Evolutionary conservation across 2,329 filamentous ascomycete species (phyloP), one percentile per base, ranked within the genome.

Genomic region (Colletotrichum sp.): DNA sequence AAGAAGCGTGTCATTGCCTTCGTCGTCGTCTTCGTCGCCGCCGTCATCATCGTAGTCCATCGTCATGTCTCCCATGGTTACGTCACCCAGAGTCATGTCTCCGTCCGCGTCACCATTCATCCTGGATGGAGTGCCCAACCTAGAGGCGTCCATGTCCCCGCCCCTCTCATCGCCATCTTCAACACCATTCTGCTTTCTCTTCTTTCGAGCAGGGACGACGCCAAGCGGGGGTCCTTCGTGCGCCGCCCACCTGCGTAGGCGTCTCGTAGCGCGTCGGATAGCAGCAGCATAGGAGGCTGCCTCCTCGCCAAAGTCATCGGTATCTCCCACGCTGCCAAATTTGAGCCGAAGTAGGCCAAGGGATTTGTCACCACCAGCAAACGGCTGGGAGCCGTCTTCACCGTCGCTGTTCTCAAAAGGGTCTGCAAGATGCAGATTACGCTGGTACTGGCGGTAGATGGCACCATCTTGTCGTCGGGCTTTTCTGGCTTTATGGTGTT

Each of bases 301-400:
- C 82, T 96, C 94, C 82, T 96, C 95, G 59, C 95, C 95, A 79
- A 92, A 94, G 84, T 96, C 94, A 77, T 95, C 93, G 0, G 88
- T 84, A 81, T 96, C 94, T 19, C 90, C 91, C 52, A 95, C 88
- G 2, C 93, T 95, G n/a, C 89, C 91, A 69, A 92, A 86, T 8
- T 86, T 86, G 80, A 92, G 90, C 44, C 89, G 87, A 79, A 92
- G 93, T 22, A 82, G 74, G 4, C 81, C 81, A 12, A 81, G 72
- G 13, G 80, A 79, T 55, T 82, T 82, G 2, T 84, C 82, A 55
- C 82, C 81, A 27, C 77, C 77, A 34, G 78, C 72, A 57, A 80
- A 76, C 32, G 84, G 70, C 77, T 83, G 82, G 32, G 81, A 78
- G 19, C 82, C 83, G 3, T 88, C 88, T 57, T 94, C 93, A 36